These are phyloP conservation scores for Penicillium ochrochloron DNA, from an alignment of 495 filamentous ascomycete species.

Conservation along the genomic window DNA sequence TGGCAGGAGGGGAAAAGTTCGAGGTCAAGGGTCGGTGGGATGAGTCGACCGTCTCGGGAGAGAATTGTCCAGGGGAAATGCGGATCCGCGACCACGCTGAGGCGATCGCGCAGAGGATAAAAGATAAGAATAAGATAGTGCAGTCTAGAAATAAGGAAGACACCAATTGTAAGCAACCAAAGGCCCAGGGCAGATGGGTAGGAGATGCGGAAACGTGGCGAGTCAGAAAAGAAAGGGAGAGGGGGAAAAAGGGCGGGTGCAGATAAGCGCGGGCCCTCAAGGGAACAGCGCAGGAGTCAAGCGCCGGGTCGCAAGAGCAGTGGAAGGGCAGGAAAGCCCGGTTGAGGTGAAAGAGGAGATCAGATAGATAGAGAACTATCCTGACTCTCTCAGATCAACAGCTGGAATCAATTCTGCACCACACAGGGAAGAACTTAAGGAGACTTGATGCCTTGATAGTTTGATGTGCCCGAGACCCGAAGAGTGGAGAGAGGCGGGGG, in stretches of 20 bases:
- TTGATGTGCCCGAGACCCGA: constrained; percentile 14
- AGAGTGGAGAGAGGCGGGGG: constrained; percentile 29
- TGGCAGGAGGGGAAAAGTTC: constrained; percentile 4
- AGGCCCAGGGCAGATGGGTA: neutral
- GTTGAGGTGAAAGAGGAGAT: neutral
- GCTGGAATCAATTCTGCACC: constrained; percentile 5
- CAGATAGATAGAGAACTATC: neutral
- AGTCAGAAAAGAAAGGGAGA: constrained; percentile 5
- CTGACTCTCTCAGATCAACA: neutral
- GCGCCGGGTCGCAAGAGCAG: neutral
- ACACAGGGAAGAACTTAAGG: constrained; percentile 6
- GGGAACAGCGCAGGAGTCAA: neutral
- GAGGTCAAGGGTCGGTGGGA: constrained; percentile 15
- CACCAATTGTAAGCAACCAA: constrained; percentile 15
- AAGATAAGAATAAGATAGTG: constrained; percentile 3
- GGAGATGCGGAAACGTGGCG: constrained; percentile 10
- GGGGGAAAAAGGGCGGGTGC: constrained; percentile 9
- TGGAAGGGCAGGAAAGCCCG: neutral
- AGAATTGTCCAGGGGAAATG: constrained; percentile 19
- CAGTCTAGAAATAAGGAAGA: constrained; percentile 15
- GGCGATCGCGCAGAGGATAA: constrained; percentile 5
- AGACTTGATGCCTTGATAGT: constrained; percentile 8
- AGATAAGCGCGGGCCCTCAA: constrained; percentile 19
- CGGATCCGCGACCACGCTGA: constrained; percentile 16
- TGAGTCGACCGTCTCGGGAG: constrained; percentile 28